These are phyloP conservation scores for Solanum sitiens DNA, from an alignment of 257 asterid genomes.

Conservation along the genomic window DNA sequence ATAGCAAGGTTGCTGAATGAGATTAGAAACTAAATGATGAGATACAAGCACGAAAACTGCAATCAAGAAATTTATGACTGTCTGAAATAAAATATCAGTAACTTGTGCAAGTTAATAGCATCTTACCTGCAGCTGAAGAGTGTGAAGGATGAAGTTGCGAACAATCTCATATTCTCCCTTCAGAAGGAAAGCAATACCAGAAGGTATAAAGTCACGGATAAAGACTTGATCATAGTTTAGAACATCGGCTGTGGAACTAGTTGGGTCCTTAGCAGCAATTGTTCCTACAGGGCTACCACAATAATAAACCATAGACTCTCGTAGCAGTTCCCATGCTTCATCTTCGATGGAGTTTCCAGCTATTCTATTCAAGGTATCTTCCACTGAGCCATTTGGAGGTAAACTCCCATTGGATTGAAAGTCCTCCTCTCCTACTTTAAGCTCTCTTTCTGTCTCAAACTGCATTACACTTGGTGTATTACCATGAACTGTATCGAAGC, in stretches of 20 bases:
- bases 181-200: constrained; percentile 66
- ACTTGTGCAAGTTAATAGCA: background rate
- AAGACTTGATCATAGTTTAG: constrained; percentile 70
- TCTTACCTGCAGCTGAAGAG: constrained; percentile 70
- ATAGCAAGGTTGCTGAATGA: background rate
- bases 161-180: constrained; percentile 71
- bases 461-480: constrained; percentile 8
- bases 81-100: background rate
- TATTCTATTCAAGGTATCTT: constrained; percentile 12
- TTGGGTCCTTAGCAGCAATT: constrained; percentile 63
- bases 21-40: background rate
- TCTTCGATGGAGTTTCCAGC: constrained; percentile 36
- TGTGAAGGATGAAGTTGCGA: constrained; percentile 66
- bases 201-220: constrained; percentile 67
- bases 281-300: constrained; percentile 68
- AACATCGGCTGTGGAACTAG: constrained; percentile 33
- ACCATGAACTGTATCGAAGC: constrained; percentile 12
- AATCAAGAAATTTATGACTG: background rate
- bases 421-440: constrained; percentile 8
- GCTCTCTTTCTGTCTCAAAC: constrained; percentile 17
- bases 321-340: constrained; percentile 59
- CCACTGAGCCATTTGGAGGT: constrained; percentile 15
- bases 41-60: background rate
- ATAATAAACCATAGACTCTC: constrained; percentile 47
- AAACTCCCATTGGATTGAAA: constrained; percentile 25